Evolutionary conservation across 2,329 filamentous ascomycete genomes (phyloP).

Genomic region (Colletotrichum tanaceti): DNA sequence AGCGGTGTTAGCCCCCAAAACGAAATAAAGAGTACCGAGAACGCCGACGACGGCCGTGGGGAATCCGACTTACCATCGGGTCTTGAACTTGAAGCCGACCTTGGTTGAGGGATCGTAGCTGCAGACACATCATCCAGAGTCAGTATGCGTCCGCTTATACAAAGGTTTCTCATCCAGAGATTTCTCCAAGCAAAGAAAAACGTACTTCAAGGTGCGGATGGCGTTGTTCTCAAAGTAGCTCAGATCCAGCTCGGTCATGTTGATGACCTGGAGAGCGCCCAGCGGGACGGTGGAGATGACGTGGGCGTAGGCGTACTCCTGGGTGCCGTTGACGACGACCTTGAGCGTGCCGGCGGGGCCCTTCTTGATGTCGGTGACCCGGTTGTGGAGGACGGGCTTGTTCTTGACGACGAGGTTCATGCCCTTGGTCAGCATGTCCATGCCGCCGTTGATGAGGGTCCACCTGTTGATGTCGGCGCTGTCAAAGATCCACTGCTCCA

Average conservation of each 20-base stretch:
- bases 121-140: no score
- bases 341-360: conserved; percentile 39
- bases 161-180: no score
- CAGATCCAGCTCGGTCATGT: conserved; percentile 45
- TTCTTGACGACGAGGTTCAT: conserved; percentile 45
- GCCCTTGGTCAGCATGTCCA: conserved; percentile 45
- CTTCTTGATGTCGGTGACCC: conserved; percentile 43
- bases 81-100: conserved; percentile 47
- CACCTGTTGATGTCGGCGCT: conserved; percentile 43
- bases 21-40: no score
- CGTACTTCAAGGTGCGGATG: conserved; percentile 46
- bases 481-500: conserved; percentile 46
- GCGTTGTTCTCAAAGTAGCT: conserved; percentile 47
- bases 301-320: conserved; percentile 41
- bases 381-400: conserved; percentile 41
- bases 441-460: conserved; percentile 50
- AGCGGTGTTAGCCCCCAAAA: no score
- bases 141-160: no score
- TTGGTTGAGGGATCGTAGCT: conserved; percentile 47
- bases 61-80: no score
- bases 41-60: no score
- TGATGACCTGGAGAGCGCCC: conserved; percentile 44
- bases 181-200: no score
- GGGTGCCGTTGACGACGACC: conserved; percentile 42
- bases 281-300: conserved; percentile 46